These are phyloP conservation scores for Sechiopsis laciniata DNA, from an alignment of 306 rosid genomes.

Conservation along the genomic window DNA sequence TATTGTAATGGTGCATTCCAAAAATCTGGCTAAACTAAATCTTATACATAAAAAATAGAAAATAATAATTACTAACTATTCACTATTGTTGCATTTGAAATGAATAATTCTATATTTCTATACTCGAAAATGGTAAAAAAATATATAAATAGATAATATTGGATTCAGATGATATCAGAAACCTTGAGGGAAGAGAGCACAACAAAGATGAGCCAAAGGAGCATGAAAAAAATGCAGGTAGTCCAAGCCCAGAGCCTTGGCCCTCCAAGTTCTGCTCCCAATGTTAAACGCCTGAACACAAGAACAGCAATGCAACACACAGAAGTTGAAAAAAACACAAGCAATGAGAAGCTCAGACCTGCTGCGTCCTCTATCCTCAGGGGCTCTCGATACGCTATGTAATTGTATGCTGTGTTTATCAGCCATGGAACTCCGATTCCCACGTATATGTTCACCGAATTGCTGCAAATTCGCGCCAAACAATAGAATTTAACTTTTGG, in stretches of 20 bases:
- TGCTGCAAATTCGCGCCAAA: constrained; percentile 35
- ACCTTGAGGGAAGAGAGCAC: constrained; percentile 72
- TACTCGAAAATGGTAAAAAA: background rate
- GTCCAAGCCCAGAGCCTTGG: constrained; percentile 93
- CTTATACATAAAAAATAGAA: no score
- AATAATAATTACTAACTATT: no score
- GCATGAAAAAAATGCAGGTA: constrained; percentile 57
- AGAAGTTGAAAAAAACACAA: constrained; percentile 76
- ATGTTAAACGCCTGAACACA: constrained; percentile 59
- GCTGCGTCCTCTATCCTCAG: constrained; percentile 61
- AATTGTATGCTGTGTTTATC: constrained; percentile 75
- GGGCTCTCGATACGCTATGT: constrained; percentile 59
- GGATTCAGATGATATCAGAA: constrained; percentile 50
- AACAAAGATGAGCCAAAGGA: constrained; percentile 74
- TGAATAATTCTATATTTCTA: background rate
- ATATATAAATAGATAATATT: background rate
- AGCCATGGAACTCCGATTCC: constrained; percentile 97
- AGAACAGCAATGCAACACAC: constrained; percentile 70
- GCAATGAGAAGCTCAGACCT: constrained; percentile 77
- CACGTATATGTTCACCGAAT: constrained; percentile 87
- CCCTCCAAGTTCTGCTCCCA: constrained; percentile 96
- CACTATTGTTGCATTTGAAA: background rate
- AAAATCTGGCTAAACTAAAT: no score
- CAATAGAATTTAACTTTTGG: background rate
- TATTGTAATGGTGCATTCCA: no score